Evolutionary conservation across 306 rosid species (phyloP).

Genomic region (Medicago ruthenica): DNA sequence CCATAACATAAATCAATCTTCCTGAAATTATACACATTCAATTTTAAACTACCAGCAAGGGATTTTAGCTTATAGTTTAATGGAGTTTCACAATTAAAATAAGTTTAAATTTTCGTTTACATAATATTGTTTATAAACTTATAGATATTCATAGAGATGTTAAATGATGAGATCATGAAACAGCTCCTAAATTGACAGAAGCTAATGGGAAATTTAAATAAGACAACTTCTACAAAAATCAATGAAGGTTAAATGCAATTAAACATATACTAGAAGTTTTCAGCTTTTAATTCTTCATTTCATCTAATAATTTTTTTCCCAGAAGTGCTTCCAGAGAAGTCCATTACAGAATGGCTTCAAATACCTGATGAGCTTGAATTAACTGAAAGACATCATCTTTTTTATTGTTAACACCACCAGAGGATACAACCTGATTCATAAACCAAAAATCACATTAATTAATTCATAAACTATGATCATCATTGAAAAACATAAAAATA

Average conservation of each 20-base stretch:
- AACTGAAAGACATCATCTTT: slow-evolving; percentile 61
- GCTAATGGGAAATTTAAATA: background rate
- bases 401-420: slow-evolving; percentile 56
- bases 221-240: background rate
- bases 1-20: slow-evolving; percentile 27
- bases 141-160: background rate
- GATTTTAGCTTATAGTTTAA: background rate
- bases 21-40: background rate
- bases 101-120: background rate
- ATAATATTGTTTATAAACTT: background rate
- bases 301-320: background rate
- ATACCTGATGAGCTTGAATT: slow-evolving; percentile 90
- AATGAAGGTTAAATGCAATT: background rate
- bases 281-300: background rate
- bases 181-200: background rate
- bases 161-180: background rate
- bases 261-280: background rate
- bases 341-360: background rate
- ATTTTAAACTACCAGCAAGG: background rate
- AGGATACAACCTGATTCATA: slow-evolving; percentile 55
- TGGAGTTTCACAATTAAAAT: background rate
- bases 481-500: slow-evolving; percentile 1
- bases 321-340: background rate
- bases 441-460: slow-evolving; percentile 29
- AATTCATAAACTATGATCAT: slow-evolving; percentile 28